phyloP scores from a whole-genome alignment of 805 yeast genomes.

The Yamadazyma olivae region DNA sequence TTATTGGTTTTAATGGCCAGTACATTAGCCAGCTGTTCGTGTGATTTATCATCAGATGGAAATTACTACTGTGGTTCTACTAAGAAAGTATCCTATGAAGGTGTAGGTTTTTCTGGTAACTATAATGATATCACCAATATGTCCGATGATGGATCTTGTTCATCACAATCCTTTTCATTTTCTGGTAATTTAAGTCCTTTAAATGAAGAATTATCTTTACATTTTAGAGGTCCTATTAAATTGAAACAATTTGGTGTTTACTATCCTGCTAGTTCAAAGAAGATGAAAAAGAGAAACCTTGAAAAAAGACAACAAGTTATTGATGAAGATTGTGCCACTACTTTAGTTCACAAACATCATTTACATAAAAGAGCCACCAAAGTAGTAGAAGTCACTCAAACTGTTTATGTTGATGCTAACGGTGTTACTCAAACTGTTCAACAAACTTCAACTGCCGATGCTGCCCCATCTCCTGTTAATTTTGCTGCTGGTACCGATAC shows the following conservation, averaged over 20 bases:
- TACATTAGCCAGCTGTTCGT: constrained; percentile 6
- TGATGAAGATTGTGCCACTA: constrained; percentile 44
- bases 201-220: constrained; percentile 83
- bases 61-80: constrained; percentile 82
- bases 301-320: constrained; percentile 20
- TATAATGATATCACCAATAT: constrained; percentile 77
- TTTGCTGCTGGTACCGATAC: constrained; percentile 34
- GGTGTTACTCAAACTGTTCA: constrained; percentile 40
- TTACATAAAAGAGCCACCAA: constrained; percentile 61
- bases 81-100: constrained; percentile 60
- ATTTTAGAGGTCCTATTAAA: constrained; percentile 85
- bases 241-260: constrained; percentile 87
- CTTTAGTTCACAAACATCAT: constrained; percentile 45
- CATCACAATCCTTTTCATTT: constrained; percentile 55
- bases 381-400: constrained; percentile 71
- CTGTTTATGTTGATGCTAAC: constrained; percentile 63
- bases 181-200: constrained; percentile 75
- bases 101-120: constrained; percentile 83
- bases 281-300: constrained; percentile 45
- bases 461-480: constrained; percentile 7
- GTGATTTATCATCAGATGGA: constrained; percentile 37
- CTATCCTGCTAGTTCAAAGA: constrained; percentile 51
- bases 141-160: constrained; percentile 72
- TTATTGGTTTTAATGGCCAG: constrained; percentile 10
- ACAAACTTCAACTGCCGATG: constrained; percentile 20